phyloP scores from a whole-genome alignment of 2,329 filamentous ascomycete species.

The Mycogone perniciosa region DNA sequence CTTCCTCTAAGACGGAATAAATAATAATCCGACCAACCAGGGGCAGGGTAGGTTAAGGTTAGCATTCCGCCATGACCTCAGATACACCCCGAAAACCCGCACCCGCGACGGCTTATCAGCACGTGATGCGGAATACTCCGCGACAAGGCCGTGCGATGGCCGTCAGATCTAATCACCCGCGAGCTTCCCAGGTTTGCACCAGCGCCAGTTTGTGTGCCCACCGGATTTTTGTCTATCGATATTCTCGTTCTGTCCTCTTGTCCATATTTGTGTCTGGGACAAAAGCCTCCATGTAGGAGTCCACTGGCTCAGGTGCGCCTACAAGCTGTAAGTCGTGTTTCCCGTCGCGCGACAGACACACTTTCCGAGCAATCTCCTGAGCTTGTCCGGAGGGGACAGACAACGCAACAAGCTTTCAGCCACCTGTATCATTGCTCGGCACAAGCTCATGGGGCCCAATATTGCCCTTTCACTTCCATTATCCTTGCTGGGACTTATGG shows the following conservation, averaged over 20 bases:
- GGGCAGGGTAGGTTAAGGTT: not conserved
- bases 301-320: constrained; percentile 25
- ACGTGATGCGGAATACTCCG: constrained; percentile 30
- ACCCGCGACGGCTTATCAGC: constrained; percentile 22
- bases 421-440: not conserved
- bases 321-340: constrained; percentile 28
- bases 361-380: constrained; percentile 6
- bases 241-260: not conserved
- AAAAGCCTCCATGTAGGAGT: constrained; percentile 32
- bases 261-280: constrained; percentile 3
- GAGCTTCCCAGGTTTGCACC: constrained; percentile 33
- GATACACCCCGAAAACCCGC: not conserved
- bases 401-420: not conserved
- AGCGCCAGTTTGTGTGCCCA: constrained; percentile 13
- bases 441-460: not conserved
- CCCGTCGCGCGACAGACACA: constrained; percentile 20
- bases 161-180: constrained; percentile 30
- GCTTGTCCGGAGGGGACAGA: not conserved
- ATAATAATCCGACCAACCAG: constrained; percentile 2
- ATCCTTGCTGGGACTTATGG: not conserved
- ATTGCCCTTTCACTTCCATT: not conserved
- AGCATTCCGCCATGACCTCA: not conserved
- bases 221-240: constrained; percentile 1
- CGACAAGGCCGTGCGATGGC: constrained; percentile 22
- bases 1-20: constrained; percentile 1